Base-by-base conservation (phyloP, 805 yeast species). In the Saccharomycopsis oosterbeekiorum region DNA sequence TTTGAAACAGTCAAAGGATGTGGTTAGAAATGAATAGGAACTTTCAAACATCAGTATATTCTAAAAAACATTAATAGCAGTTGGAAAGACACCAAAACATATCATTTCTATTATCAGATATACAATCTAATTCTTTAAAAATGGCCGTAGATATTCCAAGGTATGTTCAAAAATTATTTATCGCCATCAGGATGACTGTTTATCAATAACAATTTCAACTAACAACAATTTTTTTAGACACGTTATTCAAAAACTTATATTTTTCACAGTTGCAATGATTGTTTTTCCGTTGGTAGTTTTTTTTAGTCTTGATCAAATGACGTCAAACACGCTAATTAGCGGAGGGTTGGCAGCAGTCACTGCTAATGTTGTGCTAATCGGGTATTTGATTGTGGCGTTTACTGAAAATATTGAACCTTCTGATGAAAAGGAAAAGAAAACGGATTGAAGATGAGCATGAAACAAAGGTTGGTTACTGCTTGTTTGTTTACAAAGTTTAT, bases 291-390 rank as follows among this genome's bases (percentile, higher is more conserved):
- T 88, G 64, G 59, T 79, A 34, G 75, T 86, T 1, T 88, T 88
- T 71, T 88, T 88, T 70, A 63, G 73, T 1, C 36, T 57, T 4
- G 53, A 58, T 19, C n/a, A 40, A 14, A 39, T 47, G 41, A 60
- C 65, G 59, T 75, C 75, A 56, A 87, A 81, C 67, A 80, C 91
- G 1, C 71, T 88, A 14, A 74, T 85, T 12, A 84, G 89, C 58
- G 96, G 96, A 51, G 94, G 94, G 2, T 69, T 84, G n/a, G 89
- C 92, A 42, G 94, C 94, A 1, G 76, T 82, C 17, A 81, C 82
- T 61, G 94, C 94, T 34, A 88, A 88, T 68, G 73, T 84, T 6
- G 94, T 88, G 21, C 74, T 88, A 65, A 80, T 88, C 59, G 88
- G 87, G 0, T 88, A 86, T 68, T 83, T 88, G 40, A 76, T 85